These are phyloP conservation scores for Blastobotrys indianensis DNA, from an alignment of 1,139 yeast genomes.

Conservation along the genomic window DNA sequence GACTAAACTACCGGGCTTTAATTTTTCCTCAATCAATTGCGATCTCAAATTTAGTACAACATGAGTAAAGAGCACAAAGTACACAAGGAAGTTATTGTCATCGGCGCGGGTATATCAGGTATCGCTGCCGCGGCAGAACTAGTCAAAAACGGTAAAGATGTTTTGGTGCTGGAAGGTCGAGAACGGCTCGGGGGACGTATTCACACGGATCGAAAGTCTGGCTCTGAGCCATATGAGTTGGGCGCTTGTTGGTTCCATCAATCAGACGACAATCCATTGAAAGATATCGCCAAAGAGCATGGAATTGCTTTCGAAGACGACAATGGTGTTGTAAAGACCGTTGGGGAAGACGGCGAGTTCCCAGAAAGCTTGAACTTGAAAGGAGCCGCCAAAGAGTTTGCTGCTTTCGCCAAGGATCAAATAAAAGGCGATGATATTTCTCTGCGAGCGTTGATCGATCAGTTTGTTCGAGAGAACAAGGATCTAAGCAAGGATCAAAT, in stretches of 20 bases:
- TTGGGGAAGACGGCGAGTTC: slow-evolving; percentile 34
- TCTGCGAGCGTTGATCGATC: slow-evolving; percentile 44
- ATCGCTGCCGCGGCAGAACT: slow-evolving; percentile 67
- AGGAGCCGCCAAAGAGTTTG: slow-evolving; percentile 52
- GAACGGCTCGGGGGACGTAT: slow-evolving; percentile 51
- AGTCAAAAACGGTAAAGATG: slow-evolving; percentile 38
- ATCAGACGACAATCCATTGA: slow-evolving; percentile 55
- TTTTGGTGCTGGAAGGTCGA: slow-evolving; percentile 53
- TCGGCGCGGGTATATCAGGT: slow-evolving; percentile 83
- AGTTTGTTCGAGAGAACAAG: slow-evolving; percentile 44
- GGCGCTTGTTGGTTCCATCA: slow-evolving; percentile 95
- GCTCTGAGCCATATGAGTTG: slow-evolving; percentile 42
- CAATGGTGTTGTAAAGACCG: slow-evolving; percentile 38
- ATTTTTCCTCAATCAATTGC: slow-evolving; percentile 1
- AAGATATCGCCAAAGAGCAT: slow-evolving; percentile 25
- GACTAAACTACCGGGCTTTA: too few relatives aligned
- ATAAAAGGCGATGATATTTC: slow-evolving; percentile 50
- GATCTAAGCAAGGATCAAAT: slow-evolving; percentile 43
- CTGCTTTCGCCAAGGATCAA: slow-evolving; percentile 51
- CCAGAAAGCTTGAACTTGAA: slow-evolving; percentile 36
- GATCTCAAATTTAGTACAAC: background rate
- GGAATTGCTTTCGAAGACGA: slow-evolving; percentile 37
- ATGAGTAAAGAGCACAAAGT: background rate
- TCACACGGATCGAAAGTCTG: slow-evolving; percentile 24
- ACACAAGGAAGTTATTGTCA: slow-evolving; percentile 21